Evolutionary conservation across 1,284 basidiomycete genomes (phyloP).

Genomic region (Stygiomarasmius scandens): DNA sequence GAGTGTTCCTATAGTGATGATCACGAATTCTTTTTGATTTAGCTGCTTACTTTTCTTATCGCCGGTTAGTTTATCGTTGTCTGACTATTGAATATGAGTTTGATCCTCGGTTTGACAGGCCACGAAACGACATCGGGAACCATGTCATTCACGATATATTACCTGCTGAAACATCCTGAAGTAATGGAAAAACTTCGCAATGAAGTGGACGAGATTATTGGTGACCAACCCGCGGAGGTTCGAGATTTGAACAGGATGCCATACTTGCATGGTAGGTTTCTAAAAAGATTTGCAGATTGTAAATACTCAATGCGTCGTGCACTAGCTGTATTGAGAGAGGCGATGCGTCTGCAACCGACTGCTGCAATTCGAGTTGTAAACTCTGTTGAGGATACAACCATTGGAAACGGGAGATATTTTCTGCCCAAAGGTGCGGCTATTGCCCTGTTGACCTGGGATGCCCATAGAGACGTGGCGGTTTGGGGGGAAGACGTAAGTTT

Average conservation of each 20-base stretch:
- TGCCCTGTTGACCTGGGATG: constrained; percentile 31
- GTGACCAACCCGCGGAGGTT: constrained; percentile 36
- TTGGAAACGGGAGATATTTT: constrained; percentile 44
- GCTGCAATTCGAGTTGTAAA: constrained; percentile 38
- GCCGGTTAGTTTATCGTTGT: constrained; percentile 6
- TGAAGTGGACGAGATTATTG: constrained; percentile 50
- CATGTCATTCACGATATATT: constrained; percentile 43
- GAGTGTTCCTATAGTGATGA: neutral
- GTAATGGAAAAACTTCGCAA: constrained; percentile 44
- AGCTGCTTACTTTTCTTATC: constrained; percentile 14
- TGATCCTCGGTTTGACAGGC: neutral
- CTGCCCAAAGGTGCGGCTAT: constrained; percentile 38
- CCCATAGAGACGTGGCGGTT: constrained; percentile 45
- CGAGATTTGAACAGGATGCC: constrained; percentile 44
- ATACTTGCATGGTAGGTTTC: constrained; percentile 41
- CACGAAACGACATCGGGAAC: constrained; percentile 27
- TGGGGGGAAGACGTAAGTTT: constrained; percentile 53
- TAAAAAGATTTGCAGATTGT: neutral
- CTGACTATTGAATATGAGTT: neutral
- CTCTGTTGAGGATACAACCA: constrained; percentile 39
- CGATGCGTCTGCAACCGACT: constrained; percentile 46
- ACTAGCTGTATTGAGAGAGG: constrained; percentile 48
- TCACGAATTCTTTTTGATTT: neutral
- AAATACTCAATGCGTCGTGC: neutral
- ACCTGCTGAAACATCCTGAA: constrained; percentile 49